Evolutionary conservation across 1,139 yeast genomes (phyloP), one percentile per base, ranked within the genome.

Genomic region (Insectozyma bohioensis): DNA sequence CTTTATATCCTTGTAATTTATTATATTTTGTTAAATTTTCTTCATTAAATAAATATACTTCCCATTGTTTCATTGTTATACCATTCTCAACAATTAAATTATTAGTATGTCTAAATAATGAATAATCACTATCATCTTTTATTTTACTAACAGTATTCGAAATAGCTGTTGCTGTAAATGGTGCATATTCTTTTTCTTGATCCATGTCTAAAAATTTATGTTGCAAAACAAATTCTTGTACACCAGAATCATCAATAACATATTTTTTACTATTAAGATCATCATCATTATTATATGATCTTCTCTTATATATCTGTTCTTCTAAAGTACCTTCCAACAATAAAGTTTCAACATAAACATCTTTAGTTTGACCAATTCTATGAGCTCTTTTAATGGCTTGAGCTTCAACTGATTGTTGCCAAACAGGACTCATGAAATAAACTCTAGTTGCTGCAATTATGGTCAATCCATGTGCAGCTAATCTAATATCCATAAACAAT

Each of bases 391-490:
- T 34, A 6, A 33, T 39, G 8, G 42, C 42, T 26, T 39, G 42
- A 8, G 38, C 25, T 16, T 28, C 31, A 15, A 28, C 12, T 21
- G 84, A 72, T 37, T 78, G 67, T 43, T 71, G 75, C 87, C 88
- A 82, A 2, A 81, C 80, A 0, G 88, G 88, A 42, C 72, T 79
- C 10, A 80, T 63, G 45, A 82, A 80, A 46, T 78, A 81, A 3
- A 81, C 85, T 34, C 78, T 66, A 0, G 86, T 78, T 3, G 88
- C 88, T 1, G 80, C 68, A 14, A 78, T 74, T 6, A 82, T 78
- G 1, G 85, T 80, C 33, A 82, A 54, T 0, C 90, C 90, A 58
- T 80, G 86, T 0, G 88, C 67, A 0, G 88, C 88, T 34, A 81
- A 52, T 41, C 74, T 68, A 33, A 81, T 58, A 48, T 81, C 87